Percentiles rank a stretch among this genome's conserved stretches.
Evolutionary conservation across 2,329 filamentous ascomycete species (phyloP).

Genomic region (Raffaelea albimanens): DNA sequence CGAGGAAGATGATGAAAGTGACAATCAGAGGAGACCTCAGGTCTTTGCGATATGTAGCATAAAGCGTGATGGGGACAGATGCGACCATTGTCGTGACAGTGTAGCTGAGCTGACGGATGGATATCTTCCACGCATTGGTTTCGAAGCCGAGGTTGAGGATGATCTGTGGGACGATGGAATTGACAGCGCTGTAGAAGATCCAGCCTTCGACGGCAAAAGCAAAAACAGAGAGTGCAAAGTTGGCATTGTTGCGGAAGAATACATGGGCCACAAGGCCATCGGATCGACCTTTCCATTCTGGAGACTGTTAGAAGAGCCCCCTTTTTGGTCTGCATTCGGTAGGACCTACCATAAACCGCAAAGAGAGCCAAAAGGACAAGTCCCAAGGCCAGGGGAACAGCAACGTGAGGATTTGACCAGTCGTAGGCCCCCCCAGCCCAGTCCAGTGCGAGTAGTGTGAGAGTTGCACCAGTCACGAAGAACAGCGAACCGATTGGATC

Average conservation of each 20-base stretch:
- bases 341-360: slow-evolving; percentile 29
- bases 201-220: slow-evolving; percentile 49
- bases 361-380: slow-evolving; percentile 30
- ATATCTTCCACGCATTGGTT: slow-evolving; percentile 34
- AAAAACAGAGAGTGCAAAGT: slow-evolving; percentile 44
- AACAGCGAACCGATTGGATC: slow-evolving; percentile 36
- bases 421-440: slow-evolving; percentile 34
- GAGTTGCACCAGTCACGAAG: slow-evolving; percentile 31
- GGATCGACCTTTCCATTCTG: slow-evolving; percentile 44
- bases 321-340: too few relatives aligned
- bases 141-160: slow-evolving; percentile 39
- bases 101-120: slow-evolving; percentile 36
- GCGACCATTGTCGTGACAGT: slow-evolving; percentile 28
- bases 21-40: slow-evolving; percentile 35
- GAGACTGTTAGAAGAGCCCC: too few relatives aligned
- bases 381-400: slow-evolving; percentile 30
- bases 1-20: slow-evolving; percentile 36
- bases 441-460: slow-evolving; percentile 34
- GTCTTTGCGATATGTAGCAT: slow-evolving; percentile 38
- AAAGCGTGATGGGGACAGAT: slow-evolving; percentile 32
- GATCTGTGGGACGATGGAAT: slow-evolving; percentile 39
- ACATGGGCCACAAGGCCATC: slow-evolving; percentile 47
- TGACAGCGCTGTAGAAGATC: slow-evolving; percentile 47
- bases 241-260: slow-evolving; percentile 42
- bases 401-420: slow-evolving; percentile 29